Percentiles rank a stretch among this genome's conserved stretches.
Conservation (phyloP, 1,139 yeast species). For the Zhuliangozyma blackwelliae region DNA sequence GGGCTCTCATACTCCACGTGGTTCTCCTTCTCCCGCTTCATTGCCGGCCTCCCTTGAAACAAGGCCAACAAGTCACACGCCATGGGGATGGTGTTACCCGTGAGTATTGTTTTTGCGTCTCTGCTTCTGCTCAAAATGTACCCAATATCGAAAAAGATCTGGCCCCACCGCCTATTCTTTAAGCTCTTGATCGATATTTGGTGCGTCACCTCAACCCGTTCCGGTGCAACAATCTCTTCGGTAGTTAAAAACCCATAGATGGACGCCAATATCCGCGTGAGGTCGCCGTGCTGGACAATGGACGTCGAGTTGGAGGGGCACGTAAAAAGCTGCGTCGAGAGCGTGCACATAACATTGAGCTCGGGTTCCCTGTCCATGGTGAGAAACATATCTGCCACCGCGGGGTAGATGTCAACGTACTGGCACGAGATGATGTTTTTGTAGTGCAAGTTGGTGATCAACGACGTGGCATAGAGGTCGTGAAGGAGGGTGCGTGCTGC, state of each 20-base stretch:
- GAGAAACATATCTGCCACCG: conserved; percentile 69
- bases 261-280: conserved; percentile 63
- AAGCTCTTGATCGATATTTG: conserved; percentile 47
- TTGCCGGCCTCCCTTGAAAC: conserved; percentile 78
- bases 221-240: conserved; percentile 49
- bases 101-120: conserved; percentile 37
- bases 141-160: conserved; percentile 78
- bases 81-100: conserved; percentile 38
- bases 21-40: conserved; percentile 69
- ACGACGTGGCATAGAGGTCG: conserved; percentile 64
- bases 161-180: conserved; percentile 80
- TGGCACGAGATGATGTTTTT: conserved; percentile 66
- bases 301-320: conserved; percentile 75
- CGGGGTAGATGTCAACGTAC: conserved; percentile 79
- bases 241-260: conserved; percentile 62
- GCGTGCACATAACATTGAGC: conserved; percentile 62
- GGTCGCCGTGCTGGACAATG: conserved; percentile 65
- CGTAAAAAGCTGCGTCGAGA: conserved; percentile 85
- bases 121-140: conserved; percentile 70
- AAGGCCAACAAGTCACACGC: conserved; percentile 62
- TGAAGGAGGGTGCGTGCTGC: conserved; percentile 56
- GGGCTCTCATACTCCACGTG: conserved; percentile 92
- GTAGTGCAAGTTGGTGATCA: conserved; percentile 61
- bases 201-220: conserved; percentile 37
- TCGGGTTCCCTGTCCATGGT: conserved; percentile 81